Evolutionary conservation across 2,329 filamentous ascomycete genomes (phyloP), one percentile per base, ranked within the genome.

Genomic region (Phialemonium atrogriseum): DNA sequence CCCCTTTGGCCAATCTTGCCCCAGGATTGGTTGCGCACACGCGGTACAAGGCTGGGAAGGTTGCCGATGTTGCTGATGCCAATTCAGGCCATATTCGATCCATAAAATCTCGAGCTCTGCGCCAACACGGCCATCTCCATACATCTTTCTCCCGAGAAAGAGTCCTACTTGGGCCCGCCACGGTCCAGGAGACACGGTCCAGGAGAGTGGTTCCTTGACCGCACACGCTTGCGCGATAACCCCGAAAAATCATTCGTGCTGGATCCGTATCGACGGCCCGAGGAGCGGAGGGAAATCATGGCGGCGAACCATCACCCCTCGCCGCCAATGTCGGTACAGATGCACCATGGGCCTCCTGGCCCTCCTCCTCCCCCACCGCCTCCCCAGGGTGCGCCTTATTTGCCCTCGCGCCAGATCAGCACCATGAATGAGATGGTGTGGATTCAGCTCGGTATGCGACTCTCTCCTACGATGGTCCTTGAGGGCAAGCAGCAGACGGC

Each of bases 341-440:
- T 76, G 66, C 70, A 69, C 51, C 56, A 58, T 62, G 75, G 72
- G 32, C 76, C 77, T 36, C 75, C 81, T 44, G 70, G 72, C 13
- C 72, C 70, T 38, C 73, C 77, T 66, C 39, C 70, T 61, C 51
- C 71, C 60, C 51, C 77, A 59, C 56, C 73, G 48, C 54, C 62
- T 39, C 55, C 56, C 49, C 74, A 72, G 47, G 70, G 67, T 38
- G 62, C 58, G 28, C 71, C 76, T 45, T 75, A 73, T 46, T 65
- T 73, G 30, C 72, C 83, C 14, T 77, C 82, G 45, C 82, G 88
- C 47, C 81, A 85, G 52, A 75, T 94, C 32, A 70, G 77, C 5
- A 66, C 75, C 6, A 73, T 89, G 50, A 96, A 94, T 49, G 89
- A 96, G 60, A 70, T 73, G 29, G 79, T 94, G 34, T 96, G 89